A percentile compares a stretch with the other conserved stretches of the same genome.
Evolutionary conservation across 768 basidiomycete species (phyloP).

Genomic region (Mrakia blollopis): DNA sequence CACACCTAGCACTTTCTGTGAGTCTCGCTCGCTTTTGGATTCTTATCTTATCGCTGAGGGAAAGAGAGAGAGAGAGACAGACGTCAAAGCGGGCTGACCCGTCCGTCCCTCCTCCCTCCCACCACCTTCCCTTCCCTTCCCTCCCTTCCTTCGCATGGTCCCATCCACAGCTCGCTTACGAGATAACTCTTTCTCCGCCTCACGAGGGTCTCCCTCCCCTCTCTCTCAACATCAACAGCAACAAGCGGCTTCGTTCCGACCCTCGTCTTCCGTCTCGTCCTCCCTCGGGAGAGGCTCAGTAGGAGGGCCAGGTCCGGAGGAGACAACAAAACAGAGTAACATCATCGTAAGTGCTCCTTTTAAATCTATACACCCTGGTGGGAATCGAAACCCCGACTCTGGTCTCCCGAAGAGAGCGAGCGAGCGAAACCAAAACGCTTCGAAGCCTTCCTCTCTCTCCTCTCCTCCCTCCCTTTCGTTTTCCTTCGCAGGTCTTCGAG

Average conservation of each 20-base stretch:
- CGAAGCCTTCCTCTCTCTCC: neutral
- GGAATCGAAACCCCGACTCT: neutral
- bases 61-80: neutral
- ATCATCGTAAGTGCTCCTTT: neutral
- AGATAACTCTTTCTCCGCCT: neutral
- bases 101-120: neutral
- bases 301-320: neutral
- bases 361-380: neutral
- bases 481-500: conserved; percentile 58
- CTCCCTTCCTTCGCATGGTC: neutral
- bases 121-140: neutral
- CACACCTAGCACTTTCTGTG: neutral
- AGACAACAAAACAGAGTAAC: conserved; percentile 1
- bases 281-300: neutral
- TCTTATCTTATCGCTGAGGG: neutral
- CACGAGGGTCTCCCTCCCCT: neutral
- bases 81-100: neutral
- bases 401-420: neutral
- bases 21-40: neutral
- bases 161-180: neutral
- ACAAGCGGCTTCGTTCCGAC: neutral
- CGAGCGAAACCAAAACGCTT: neutral
- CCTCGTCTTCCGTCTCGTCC: conserved; percentile 2
- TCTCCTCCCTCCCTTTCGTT: neutral
- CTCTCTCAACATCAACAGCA: neutral